Conservation (phyloP, 495 filamentous ascomycete species). For the Podospora pseudoanserina region DNA sequence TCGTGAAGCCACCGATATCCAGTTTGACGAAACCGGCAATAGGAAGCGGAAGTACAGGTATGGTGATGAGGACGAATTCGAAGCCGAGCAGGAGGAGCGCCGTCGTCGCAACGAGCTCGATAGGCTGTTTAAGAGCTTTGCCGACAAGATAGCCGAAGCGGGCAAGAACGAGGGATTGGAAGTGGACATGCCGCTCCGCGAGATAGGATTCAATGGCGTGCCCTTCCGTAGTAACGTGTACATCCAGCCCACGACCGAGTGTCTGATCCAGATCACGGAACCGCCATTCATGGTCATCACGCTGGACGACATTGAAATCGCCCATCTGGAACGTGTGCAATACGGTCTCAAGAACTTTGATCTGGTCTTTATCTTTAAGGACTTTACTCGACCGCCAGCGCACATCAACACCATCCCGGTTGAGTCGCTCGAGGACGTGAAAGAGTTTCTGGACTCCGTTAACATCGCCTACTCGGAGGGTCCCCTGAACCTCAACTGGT, state of each 20-base stretch:
- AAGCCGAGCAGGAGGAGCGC: constrained; percentile 96
- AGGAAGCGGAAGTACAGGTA: constrained; percentile 97
- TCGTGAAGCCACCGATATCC: constrained; percentile 95
- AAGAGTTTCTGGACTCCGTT: constrained; percentile 95
- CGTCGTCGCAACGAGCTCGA: constrained; percentile 86
- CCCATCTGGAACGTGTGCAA: constrained; percentile 94
- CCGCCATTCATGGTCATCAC: constrained; percentile 95
- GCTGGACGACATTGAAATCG: constrained; percentile 91
- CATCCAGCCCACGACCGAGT: constrained; percentile 94
- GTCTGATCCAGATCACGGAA: constrained; percentile 95
- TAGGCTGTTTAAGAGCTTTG: constrained; percentile 91
- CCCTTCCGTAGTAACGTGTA: constrained; percentile 91
- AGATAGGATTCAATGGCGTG: constrained; percentile 94
- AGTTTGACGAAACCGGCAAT: constrained; percentile 98
- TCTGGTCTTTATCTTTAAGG: constrained; percentile 95
- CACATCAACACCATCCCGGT: constrained; percentile 99
- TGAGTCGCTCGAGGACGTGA: constrained; percentile 88
- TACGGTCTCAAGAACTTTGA: constrained; percentile 99
- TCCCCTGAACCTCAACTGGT: constrained; percentile 96
- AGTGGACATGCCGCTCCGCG: constrained; percentile 94
- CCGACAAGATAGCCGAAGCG: constrained; percentile 95
- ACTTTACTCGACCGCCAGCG: constrained; percentile 78
- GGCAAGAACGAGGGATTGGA: constrained; percentile 77
- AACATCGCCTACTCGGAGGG: constrained; percentile 94
- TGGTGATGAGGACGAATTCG: constrained; percentile 98